Percentiles rank a stretch among this genome's conserved stretches.
These are phyloP conservation scores for Cnidoscolus chayamansa DNA, from an alignment of 441 rosid genomes.

Conservation along the genomic window DNA sequence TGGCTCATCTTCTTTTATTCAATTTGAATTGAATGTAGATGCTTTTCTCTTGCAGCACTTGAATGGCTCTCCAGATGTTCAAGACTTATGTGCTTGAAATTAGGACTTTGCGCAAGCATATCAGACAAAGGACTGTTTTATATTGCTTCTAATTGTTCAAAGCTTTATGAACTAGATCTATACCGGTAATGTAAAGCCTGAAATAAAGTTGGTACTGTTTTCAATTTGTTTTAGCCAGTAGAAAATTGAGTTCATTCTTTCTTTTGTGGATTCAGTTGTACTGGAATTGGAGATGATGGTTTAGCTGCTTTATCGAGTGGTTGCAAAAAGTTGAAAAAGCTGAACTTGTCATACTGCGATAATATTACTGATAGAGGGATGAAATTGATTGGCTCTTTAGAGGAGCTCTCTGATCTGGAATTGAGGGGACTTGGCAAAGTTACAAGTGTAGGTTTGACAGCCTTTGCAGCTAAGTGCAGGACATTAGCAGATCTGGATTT, in stretches of 20 bases:
- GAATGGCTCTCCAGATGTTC: conserved; percentile 68
- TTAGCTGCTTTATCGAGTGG: conserved; percentile 66
- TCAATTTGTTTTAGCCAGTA: conserved; percentile 1
- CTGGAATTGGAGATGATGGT: conserved; percentile 65
- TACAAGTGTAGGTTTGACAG: conserved; percentile 58
- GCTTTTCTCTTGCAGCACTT: conserved; percentile 53
- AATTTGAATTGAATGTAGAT: conserved; percentile 5
- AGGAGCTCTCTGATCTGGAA: conserved; percentile 65
- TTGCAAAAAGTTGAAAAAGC: conserved; percentile 71
- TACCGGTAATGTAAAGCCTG: conserved; percentile 53
- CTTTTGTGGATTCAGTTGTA: conserved; percentile 44
- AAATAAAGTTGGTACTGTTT: conserved; percentile 3
- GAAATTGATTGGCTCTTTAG: conserved; percentile 44
- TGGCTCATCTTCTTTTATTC: background rate
- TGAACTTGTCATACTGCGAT: conserved; percentile 73
- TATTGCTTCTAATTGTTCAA: conserved; percentile 58
- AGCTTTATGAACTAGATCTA: conserved; percentile 70
- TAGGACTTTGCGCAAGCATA: conserved; percentile 67
- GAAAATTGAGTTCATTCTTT: conserved; percentile 11
- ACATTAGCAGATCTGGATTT: conserved; percentile 63
- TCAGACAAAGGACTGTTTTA: conserved; percentile 64
- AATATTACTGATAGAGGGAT: conserved; percentile 65
- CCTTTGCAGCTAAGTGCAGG: conserved; percentile 56
- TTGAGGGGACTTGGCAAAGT: conserved; percentile 56
- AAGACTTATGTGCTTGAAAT: conserved; percentile 54